Evolutionary conservation across 75 land plant genomes (phyloP).

Genomic region (Sequoiadendron giganteum): DNA sequence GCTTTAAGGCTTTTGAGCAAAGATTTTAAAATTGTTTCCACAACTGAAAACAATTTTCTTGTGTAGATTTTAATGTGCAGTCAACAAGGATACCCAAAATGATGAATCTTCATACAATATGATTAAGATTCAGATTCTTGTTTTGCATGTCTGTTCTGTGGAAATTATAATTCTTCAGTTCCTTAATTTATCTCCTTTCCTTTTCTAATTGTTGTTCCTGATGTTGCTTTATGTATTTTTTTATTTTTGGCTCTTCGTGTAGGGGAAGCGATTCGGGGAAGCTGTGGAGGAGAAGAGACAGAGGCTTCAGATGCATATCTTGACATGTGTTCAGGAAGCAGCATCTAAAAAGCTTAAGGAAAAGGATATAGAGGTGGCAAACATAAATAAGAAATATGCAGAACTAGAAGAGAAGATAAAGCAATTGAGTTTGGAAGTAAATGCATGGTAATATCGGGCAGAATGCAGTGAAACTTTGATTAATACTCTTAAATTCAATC

Average conservation of each 20-base stretch:
- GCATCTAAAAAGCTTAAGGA: constrained; percentile 48
- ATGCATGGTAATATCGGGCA: constrained; percentile 64
- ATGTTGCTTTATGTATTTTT: not conserved
- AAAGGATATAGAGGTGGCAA: constrained; percentile 62
- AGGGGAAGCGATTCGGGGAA: constrained; percentile 64
- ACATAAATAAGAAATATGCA: constrained; percentile 52
- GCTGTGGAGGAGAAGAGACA: constrained; percentile 52
- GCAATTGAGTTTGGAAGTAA: constrained; percentile 51
- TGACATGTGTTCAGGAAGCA: constrained; percentile 49
- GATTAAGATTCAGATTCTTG: not conserved
- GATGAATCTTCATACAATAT: no score
- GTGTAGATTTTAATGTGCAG: no score
- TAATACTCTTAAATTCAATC: constrained; percentile 44
- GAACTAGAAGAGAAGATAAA: constrained; percentile 73
- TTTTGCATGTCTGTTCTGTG: not conserved
- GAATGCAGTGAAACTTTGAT: constrained; percentile 65
- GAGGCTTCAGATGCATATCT: constrained; percentile 39
- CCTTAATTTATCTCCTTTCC: not conserved
- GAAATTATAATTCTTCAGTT: not conserved
- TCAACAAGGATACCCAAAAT: no score
- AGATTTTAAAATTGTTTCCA: no score
- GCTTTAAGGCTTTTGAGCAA: no score
- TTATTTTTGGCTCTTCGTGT: not conserved
- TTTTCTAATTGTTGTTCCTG: not conserved
- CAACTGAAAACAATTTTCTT: no score